Evolutionary conservation across 768 basidiomycete genomes (phyloP), one percentile per base, ranked within the genome.

Genomic region (Botryobasidium botryosum): DNA sequence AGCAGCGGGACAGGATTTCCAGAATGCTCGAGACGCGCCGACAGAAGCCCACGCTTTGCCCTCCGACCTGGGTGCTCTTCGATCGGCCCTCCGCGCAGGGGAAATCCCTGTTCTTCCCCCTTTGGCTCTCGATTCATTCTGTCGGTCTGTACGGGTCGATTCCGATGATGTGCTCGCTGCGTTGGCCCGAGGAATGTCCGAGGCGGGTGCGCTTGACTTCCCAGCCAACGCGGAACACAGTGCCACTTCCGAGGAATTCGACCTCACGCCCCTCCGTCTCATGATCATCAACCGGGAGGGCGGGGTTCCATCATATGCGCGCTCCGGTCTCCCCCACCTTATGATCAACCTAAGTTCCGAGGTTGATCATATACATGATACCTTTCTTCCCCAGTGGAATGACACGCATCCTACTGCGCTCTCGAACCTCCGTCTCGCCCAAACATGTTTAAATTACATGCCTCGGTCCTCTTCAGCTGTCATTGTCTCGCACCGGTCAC

Each of bases 261-360:
- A 97, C 62, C 72, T 99, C 46, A 91, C 88, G 3, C 94, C 94
- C 1, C 66, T 96, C 44, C 82, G 94, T 24, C 71, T 99, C 48
- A 91, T 99, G 83, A 81, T 97, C 60, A 96, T 99, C 62, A 92
- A 90, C 60, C 74, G 81, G 17, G 86, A 92, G 61, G 94, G 94
- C 20, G 94, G 94, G 12, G 79, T 97, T 3, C 94, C 94, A 18
- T 97, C 94, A 0, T 97, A 96, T 58, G 94, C 94, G 28, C 86
- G 94, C 25, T 74, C 73, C 7, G 94, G 94, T 37, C 75, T 84
- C 51, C 94, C 94, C 17, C 94, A 99, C 64, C 77, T 99, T 20
- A 75, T 94, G 48, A 79, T 99, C 67, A 99, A 99, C 59, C 72
- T 97, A 40, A 70, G 72, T 0, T 86, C 87, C 12, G 94, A 99